Base-by-base conservation (phyloP, 2,329 filamentous ascomycete genomes). In the Colletotrichum higginsianum region DNA sequence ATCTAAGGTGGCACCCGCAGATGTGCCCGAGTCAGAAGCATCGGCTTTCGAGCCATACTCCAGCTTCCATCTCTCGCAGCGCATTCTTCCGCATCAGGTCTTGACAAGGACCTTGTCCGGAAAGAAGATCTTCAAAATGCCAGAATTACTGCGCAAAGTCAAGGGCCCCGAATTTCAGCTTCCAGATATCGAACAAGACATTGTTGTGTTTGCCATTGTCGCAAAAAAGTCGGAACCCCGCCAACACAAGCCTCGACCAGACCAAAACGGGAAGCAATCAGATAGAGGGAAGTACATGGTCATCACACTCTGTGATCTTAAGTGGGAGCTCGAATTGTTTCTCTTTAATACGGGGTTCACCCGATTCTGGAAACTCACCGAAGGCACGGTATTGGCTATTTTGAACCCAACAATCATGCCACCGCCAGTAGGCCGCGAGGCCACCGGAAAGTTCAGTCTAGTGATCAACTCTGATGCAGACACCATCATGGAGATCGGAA, bases 401-500 rank as follows among this genome's bases (percentile, higher is more conserved):
- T 86, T 99, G 40, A 99, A 99, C 78, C 96, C 96, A 1, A 91
- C 87, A 21, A 92, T 98, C 76, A 94, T 99, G 91, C 94, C 96
- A 3, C 96, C 96, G 0, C 93, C 93, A 0, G 90, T 90, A 1
- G 89, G 91, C 23, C 91, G 91, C 72, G 86, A 90, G 18, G 93
- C 95, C 74, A 96, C 93, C 0, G 95, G 95, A 35, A 90, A 91
- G 42, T 99, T 98, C 82, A 94, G 92, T 61, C 86, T 99, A 5
- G 93, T 94, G 16, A 89, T 99, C 74, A 93, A 93, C 72, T 96
- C 93, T 57, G 94, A 94, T 46, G 93, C 93, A 44, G 96, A 99
- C 78, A 96, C 92, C 0, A 90, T 99, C 46, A 89, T 99, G 16
- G 97, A 99, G 80, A 89, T 99, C 63, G 96, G 97, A 49, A 89